Percentiles rank a stretch among this genome's conserved stretches.
Conservation (phyloP, 495 filamentous ascomycete genomes). For the Hypoxylon fuscum region DNA sequence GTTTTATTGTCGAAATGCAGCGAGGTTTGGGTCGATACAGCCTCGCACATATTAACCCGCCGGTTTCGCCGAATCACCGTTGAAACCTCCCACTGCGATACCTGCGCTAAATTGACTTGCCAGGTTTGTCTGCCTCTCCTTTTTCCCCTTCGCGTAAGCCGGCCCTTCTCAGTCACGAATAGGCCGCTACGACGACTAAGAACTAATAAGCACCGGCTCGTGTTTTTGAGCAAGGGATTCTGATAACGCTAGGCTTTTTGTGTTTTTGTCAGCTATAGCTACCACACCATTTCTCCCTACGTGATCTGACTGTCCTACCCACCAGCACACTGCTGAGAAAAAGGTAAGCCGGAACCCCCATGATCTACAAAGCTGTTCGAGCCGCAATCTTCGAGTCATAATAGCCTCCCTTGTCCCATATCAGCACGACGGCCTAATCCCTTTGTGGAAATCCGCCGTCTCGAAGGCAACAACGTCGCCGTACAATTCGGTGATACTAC, state of each 20-base stretch:
- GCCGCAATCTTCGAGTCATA: slow-evolving; percentile 14
- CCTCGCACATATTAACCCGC: slow-evolving; percentile 42
- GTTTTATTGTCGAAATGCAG: slow-evolving; percentile 22
- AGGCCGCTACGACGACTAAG: slow-evolving; percentile 24
- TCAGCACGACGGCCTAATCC: slow-evolving; percentile 2
- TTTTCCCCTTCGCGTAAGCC: slow-evolving; percentile 37
- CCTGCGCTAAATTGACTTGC: slow-evolving; percentile 35
- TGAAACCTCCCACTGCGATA: slow-evolving; percentile 27
- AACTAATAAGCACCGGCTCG: slow-evolving; percentile 38
- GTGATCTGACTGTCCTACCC: slow-evolving; percentile 30
- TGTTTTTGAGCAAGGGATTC: slow-evolving; percentile 37
- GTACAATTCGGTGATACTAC: slow-evolving; percentile 31
- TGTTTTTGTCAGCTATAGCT: slow-evolving; percentile 27
- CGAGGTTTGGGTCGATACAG: slow-evolving; percentile 34
- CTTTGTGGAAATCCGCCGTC: slow-evolving; percentile 29
- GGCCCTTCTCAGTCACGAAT: slow-evolving; percentile 29
- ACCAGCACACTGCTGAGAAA: slow-evolving; percentile 16
- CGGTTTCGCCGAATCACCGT: slow-evolving; percentile 39
- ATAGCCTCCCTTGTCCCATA: slow-evolving; percentile 6
- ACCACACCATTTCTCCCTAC: slow-evolving; percentile 25
- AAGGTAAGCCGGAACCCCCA: slow-evolving; percentile 27
- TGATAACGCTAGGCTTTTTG: slow-evolving; percentile 29
- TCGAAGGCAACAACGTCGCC: slow-evolving; percentile 24
- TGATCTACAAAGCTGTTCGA: slow-evolving; percentile 14
- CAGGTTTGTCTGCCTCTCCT: slow-evolving; percentile 27